Base-by-base conservation (phyloP, 2,329 filamentous ascomycete species). In the Rutstroemia sp. region DNA sequence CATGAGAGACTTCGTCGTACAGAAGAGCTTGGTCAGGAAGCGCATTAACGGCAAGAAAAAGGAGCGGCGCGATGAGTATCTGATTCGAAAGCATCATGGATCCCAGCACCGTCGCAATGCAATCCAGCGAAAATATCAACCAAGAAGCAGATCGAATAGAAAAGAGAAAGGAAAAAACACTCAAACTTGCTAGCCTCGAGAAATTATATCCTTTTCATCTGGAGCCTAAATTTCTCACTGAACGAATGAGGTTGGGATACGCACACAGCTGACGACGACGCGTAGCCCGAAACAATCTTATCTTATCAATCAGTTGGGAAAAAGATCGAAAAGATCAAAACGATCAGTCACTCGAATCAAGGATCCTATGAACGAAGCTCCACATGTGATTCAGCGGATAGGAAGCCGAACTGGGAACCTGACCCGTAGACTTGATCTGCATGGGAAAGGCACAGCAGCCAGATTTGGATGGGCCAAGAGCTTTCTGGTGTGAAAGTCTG, bases 251-350 rank as follows among this genome's bases (percentile, higher is more conserved):
- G 44, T 23, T 48, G 51, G n/a, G 51, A 21, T 48, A 48, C 12
- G 16, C 34, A 54, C 51, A 21, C 34, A 49, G 51, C 44, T 54
- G 38, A 49, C 44, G 45, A 48, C 23, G 44, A 54, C 44, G 44
- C 51, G 23, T 12, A 25, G 12, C 17, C 27, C 10, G 17, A 40
- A 23, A 6, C 2, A 9, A 16, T 19, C 9, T 54, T 48, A 48
- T 54, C 51, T 54, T 40, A 54, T 54, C 51, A 54, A 54, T 54
- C 16, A 36, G 44, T 48, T 48, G 39, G 38, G 40, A 23, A 38
- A 46, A n/a, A 42, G 36, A 39, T 50, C 7, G 9, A n/a, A 34
- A 34, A 34, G 10, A 10, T 34, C 25, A 27, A 27, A 27, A 12
- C 9, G 3, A 10, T 23, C 9, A 34, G 9, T 10, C 10, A 34